Evolutionary conservation across 495 filamentous ascomycete genomes (phyloP).

Genomic region (Polyplosphaeria fusca): DNA sequence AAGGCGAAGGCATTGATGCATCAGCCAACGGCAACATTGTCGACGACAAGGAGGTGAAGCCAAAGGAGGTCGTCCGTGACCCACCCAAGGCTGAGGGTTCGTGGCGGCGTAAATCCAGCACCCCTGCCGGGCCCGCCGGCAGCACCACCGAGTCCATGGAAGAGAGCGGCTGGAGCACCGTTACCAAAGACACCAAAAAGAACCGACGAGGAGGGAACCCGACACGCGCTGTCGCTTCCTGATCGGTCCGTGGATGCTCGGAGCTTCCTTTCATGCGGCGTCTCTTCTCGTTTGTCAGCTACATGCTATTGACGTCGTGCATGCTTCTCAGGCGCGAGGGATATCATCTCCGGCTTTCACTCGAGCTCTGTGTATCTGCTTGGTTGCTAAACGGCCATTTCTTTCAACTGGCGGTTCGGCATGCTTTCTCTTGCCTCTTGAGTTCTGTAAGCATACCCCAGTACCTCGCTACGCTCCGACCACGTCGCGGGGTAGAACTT

Average conservation of each 20-base stretch:
- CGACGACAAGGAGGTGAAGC: slow-evolving; percentile 43
- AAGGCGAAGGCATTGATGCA: slow-evolving; percentile 32
- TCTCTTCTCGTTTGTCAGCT: not conserved
- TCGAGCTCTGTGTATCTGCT: not conserved
- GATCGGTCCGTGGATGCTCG: not conserved
- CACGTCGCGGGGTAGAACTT: too few species aligned
- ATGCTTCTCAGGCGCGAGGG: not conserved
- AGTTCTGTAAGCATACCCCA: too few species aligned
- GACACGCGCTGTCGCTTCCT: slow-evolving; percentile 30
- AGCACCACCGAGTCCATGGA: slow-evolving; percentile 23
- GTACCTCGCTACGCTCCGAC: too few species aligned
- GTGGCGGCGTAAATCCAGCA: slow-evolving; percentile 31
- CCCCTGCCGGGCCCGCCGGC: slow-evolving; percentile 22
- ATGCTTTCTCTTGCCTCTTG: slow-evolving; percentile 6
- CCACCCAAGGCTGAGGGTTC: slow-evolving; percentile 22
- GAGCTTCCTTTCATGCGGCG: not conserved
- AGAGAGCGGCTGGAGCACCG: slow-evolving; percentile 36
- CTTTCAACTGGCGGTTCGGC: slow-evolving; percentile 6
- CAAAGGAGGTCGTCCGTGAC: slow-evolving; percentile 38
- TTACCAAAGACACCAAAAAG: slow-evolving; percentile 17
- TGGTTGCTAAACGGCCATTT: not conserved
- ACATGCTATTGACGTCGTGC: slow-evolving; percentile 9
- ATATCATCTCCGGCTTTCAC: not conserved
- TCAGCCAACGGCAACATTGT: slow-evolving; percentile 40
- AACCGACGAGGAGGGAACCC: slow-evolving; percentile 20